Evolutionary conservation across 2,329 filamentous ascomycete species (phyloP).

Genomic region (Thelonectria blattea): DNA sequence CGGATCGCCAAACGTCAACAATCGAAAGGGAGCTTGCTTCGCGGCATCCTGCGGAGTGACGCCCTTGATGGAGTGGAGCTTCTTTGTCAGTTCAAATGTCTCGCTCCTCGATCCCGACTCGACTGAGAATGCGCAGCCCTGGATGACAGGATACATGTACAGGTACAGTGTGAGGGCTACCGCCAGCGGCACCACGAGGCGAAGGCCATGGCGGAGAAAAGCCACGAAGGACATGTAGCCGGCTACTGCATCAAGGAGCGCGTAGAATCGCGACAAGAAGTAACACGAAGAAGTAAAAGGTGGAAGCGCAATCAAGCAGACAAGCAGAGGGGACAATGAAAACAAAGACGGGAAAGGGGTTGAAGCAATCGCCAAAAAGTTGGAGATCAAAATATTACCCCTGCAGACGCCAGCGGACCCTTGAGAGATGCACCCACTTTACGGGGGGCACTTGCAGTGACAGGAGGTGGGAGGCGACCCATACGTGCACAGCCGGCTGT

Average conservation of each 20-base stretch:
- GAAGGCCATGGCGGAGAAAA: constrained; percentile 62
- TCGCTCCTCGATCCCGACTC: constrained; percentile 46
- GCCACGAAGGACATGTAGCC: constrained; percentile 59
- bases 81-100: constrained; percentile 46
- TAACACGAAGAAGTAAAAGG: background rate
- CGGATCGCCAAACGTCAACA: constrained; percentile 88
- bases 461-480: too few relatives aligned
- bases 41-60: constrained; percentile 29
- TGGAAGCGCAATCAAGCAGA: background rate
- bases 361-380: constrained; percentile 20
- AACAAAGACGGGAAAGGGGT: constrained; percentile 19
- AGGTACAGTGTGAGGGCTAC: constrained; percentile 76
- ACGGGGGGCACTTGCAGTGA: background rate
- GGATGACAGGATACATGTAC: constrained; percentile 85
- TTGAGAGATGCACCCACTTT: constrained; percentile 6
- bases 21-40: constrained; percentile 74
- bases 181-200: constrained; percentile 65
- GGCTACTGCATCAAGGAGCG: constrained; percentile 41
- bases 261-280: constrained; percentile 3
- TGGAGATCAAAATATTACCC: background rate
- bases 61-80: constrained; percentile 45
- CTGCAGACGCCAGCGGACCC: background rate
- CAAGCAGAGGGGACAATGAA: constrained; percentile 3
- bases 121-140: constrained; percentile 79
- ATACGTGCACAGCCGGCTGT: too few relatives aligned